phyloP scores from a whole-genome alignment of 23 red algal species.

The Gracilaria domingensis region DNA sequence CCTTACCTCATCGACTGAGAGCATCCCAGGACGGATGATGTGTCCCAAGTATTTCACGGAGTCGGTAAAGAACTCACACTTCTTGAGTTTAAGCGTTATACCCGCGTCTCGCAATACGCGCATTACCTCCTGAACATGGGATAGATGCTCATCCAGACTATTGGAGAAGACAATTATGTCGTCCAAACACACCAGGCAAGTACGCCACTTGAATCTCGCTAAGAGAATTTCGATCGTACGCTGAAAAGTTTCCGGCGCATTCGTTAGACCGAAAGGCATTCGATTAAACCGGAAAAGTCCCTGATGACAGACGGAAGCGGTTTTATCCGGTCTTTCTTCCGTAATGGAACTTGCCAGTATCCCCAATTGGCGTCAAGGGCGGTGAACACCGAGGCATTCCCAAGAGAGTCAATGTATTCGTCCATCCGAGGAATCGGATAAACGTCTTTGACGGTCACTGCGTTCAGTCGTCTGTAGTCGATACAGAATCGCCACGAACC shows the following conservation, averaged over 20 bases:
- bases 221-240: conserved; percentile 41
- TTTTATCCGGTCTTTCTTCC: neutral
- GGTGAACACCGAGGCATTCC: conserved; percentile 33
- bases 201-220: conserved; percentile 30
- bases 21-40: conserved; percentile 6
- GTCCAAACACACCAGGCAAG: conserved; percentile 40
- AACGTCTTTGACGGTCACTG: conserved; percentile 17
- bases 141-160: conserved; percentile 24
- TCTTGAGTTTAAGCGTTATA: conserved; percentile 31
- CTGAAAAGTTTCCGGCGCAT: conserved; percentile 56
- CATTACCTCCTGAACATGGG: conserved; percentile 34
- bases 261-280: conserved; percentile 51
- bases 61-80: conserved; percentile 36
- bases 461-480: conserved; percentile 45
- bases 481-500: conserved; percentile 26
- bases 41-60: conserved; percentile 35
- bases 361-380: conserved; percentile 32
- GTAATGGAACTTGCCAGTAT: conserved; percentile 47
- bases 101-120: conserved; percentile 23
- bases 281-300: conserved; percentile 10
- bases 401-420: conserved; percentile 26
- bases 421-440: conserved; percentile 53
- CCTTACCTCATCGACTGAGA: conserved; percentile 27
- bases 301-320: conserved; percentile 4
- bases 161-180: conserved; percentile 59